Conservation (phyloP, 345 rosid species). For the Isatis tinctoria region DNA sequence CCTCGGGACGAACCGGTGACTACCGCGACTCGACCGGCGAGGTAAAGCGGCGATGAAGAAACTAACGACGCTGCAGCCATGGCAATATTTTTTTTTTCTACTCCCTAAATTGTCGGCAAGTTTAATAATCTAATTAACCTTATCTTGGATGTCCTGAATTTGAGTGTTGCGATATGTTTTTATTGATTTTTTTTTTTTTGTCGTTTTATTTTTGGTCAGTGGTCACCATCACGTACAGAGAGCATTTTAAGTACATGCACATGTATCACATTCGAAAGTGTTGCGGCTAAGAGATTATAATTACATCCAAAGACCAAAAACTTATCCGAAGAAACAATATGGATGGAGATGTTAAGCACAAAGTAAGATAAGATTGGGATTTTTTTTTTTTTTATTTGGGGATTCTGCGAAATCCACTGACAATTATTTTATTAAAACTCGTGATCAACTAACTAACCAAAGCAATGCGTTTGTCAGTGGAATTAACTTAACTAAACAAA, state of each 20-base stretch:
- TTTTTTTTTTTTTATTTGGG: not conserved
- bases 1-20: not conserved
- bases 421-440: not conserved
- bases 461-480: no score
- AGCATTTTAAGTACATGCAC: not conserved
- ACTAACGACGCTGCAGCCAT: not conserved
- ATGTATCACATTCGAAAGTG: not conserved
- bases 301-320: no score
- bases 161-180: not conserved
- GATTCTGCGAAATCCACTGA: not conserved
- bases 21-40: not conserved
- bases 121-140: no score
- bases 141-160: not conserved
- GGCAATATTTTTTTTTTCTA: not conserved
- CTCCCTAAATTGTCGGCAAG: not conserved
- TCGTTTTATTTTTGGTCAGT: not conserved
- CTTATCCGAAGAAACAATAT: no score
- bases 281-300: not conserved
- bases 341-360: not conserved
- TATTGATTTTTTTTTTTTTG: not conserved
- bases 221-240: not conserved
- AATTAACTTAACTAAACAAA: not conserved
- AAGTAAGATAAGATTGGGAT: slow-evolving; percentile 8
- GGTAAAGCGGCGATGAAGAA: not conserved
- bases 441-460: slow-evolving; percentile 2